These are phyloP conservation scores for Boletus smithii DNA, from an alignment of 1,284 basidiomycete genomes.

Conservation along the genomic window DNA sequence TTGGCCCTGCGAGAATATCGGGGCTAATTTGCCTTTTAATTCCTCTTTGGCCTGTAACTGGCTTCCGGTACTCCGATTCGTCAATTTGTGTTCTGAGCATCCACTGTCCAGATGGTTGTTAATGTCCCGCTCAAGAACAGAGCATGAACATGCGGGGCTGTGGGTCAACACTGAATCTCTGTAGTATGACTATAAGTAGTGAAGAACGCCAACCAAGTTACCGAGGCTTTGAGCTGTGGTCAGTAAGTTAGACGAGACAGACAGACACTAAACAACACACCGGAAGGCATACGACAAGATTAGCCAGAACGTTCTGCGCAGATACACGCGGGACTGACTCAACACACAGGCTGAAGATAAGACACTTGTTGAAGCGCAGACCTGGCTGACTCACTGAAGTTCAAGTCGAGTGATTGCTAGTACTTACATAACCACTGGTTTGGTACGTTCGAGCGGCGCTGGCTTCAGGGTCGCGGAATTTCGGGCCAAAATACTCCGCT, in stretches of 20 bases:
- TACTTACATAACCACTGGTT: too few relatives aligned
- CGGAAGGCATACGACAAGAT: conserved; percentile 25
- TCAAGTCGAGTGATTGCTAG: too few relatives aligned
- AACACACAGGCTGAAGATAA: too few relatives aligned
- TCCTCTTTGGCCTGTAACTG: conserved; percentile 10
- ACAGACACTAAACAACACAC: conserved; percentile 5
- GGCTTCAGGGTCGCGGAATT: not conserved
- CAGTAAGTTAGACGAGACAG: not conserved
- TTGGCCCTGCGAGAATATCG: conserved; percentile 30
- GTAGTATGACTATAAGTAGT: not conserved
- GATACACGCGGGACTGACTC: not conserved
- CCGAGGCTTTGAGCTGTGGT: conserved; percentile 7
- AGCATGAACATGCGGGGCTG: conserved; percentile 46
- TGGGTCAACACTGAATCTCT: not conserved
- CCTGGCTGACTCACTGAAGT: too few relatives aligned
- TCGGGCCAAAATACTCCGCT: not conserved
- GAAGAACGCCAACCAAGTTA: conserved; percentile 22
- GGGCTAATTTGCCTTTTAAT: conserved; percentile 26
- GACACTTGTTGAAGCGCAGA: too few relatives aligned
- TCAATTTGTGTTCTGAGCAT: conserved; percentile 33
- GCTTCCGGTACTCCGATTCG: not conserved
- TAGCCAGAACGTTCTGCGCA: not conserved
- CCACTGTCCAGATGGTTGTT: conserved; percentile 49
- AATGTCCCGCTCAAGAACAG: conserved; percentile 41
- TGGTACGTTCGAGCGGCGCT: too few relatives aligned